Conservation (phyloP, 2,329 filamentous ascomycete species). For the Pyricularia grisea region DNA sequence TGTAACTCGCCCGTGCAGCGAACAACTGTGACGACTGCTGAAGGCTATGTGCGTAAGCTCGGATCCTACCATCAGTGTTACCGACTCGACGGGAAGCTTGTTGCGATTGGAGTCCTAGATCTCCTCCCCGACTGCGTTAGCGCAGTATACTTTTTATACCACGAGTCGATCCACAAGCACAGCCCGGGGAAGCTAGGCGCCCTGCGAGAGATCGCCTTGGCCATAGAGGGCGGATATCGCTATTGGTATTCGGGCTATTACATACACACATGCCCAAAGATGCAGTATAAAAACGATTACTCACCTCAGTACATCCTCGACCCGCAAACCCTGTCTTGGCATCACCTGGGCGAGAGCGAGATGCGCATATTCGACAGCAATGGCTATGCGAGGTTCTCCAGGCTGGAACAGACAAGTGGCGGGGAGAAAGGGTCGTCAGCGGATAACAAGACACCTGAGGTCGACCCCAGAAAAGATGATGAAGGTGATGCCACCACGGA, state of each 20-base stretch:
- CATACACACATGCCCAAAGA: constrained; percentile 72
- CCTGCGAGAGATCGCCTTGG: constrained; percentile 61
- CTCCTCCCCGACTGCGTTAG: constrained; percentile 69
- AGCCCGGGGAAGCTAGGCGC: constrained; percentile 69
- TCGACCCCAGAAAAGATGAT: constrained; percentile 13
- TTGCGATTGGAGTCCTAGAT: constrained; percentile 70
- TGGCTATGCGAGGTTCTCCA: constrained; percentile 38
- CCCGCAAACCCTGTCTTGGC: constrained; percentile 55
- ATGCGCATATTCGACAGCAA: constrained; percentile 41
- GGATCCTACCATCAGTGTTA: constrained; percentile 81
- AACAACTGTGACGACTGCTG: constrained; percentile 28
- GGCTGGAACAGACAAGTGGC: neutral
- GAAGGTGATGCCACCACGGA: constrained; percentile 8
- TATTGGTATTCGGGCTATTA: constrained; percentile 80
- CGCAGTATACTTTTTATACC: constrained; percentile 76
- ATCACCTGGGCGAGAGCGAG: constrained; percentile 43
- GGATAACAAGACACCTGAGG: neutral
- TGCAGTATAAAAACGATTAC: constrained; percentile 79
- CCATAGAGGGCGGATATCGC: constrained; percentile 57
- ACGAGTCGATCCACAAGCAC: constrained; percentile 61
- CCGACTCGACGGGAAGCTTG: constrained; percentile 63
- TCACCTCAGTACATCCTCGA: constrained; percentile 66
- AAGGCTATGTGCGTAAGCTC: constrained; percentile 44
- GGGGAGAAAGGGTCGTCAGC: neutral
- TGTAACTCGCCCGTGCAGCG: constrained; percentile 59